Conservation (phyloP, 1,284 basidiomycete genomes). For the Trametes pubescens region DNA sequence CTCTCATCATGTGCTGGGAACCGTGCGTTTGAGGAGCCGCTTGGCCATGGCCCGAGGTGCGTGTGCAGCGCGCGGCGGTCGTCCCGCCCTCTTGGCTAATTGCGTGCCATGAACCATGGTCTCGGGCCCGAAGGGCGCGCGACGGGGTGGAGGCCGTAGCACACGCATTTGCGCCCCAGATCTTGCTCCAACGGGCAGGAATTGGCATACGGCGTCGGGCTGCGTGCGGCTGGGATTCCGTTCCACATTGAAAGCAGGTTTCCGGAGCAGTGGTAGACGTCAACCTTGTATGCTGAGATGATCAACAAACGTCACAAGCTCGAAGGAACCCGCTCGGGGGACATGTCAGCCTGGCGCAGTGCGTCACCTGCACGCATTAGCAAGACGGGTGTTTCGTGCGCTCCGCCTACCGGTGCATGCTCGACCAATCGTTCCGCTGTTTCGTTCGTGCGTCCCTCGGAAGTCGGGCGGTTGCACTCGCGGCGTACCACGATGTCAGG, state of each 20-base stretch:
- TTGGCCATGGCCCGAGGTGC: not conserved
- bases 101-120: slow-evolving; percentile 7
- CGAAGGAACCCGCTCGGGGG: not conserved
- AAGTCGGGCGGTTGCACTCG: not conserved
- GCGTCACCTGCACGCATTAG: slow-evolving; percentile 6
- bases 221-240: slow-evolving; percentile 2
- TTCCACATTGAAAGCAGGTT: not conserved
- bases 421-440: not conserved
- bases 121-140: slow-evolving; percentile 14
- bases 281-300: not conserved
- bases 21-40: not conserved
- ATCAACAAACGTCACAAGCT: not conserved
- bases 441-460: not conserved
- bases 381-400: not conserved
- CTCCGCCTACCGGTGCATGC: not conserved
- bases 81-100: slow-evolving; percentile 5
- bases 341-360: not conserved
- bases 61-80: not conserved
- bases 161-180: not conserved
- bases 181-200: slow-evolving; percentile 6
- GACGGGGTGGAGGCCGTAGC: not conserved
- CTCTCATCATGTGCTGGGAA: slow-evolving; percentile 13
- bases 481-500: not conserved
- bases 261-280: not conserved
- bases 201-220: not conserved